Evolutionary conservation across 2,329 filamentous ascomycete species (phyloP), one percentile per base, ranked within the genome.

Genomic region (Aureobasidium sp.): DNA sequence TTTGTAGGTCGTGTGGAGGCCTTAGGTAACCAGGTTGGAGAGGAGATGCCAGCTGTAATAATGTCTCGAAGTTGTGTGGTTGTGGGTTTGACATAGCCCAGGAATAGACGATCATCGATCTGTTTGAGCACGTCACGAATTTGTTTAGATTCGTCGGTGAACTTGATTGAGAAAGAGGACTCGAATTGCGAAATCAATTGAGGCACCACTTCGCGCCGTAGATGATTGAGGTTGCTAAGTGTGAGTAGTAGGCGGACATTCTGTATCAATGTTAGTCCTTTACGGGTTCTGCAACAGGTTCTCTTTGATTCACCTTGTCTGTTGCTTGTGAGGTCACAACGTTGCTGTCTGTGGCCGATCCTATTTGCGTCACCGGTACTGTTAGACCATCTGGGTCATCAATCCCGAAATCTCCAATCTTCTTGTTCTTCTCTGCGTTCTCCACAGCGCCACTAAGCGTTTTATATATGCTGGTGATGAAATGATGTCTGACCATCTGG

Each of bases 391-490:
- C 79, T 37, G 82, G 74, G 62, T 82, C 80, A 70, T 80, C 78
- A 62, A 81, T 79, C 62, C 79, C 79, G 77, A 25, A 77, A 77
- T 49, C 87, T 85, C 34, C 63, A 57, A 0, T 84, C 78, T 67
- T 84, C 67, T 86, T 84, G 15, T 86, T 74, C 62, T 86, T 85
- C 75, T 97, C 91, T 3, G 94, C 93, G 74, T 96, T 97, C 75
- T 97, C 94, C 1, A 99, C 91, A 86, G 99, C 93, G 25, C 93
- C 94, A 69, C 90, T 95, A 41, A 99, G 78, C 7, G 91, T 91
- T 73, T 96, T 96, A 76, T 97, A 97, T 47, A 99, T 78, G 63
- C 92, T 96, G 7, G 88, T 91, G 17, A 96, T 91, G 70, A 99
- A 99, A 71, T 96, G 91, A 66, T 87, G 88, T 66, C 92, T 85